Evolutionary conservation across 2,329 filamentous ascomycete species (phyloP), one percentile per base, ranked within the genome.

Genomic region (Arthrocladium fulminans): DNA sequence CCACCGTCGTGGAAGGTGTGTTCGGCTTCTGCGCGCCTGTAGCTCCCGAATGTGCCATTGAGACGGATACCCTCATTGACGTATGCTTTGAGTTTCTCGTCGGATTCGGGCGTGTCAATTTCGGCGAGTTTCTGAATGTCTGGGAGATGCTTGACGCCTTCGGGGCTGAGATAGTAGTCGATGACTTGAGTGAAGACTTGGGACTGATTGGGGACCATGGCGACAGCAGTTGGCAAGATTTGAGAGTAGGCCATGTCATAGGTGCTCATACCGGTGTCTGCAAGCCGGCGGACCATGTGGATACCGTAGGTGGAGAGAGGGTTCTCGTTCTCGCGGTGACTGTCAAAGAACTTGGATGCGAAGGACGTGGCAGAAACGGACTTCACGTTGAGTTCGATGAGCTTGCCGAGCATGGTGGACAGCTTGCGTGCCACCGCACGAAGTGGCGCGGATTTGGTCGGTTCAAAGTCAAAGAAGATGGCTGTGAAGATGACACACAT

Each of bases 111-210:
- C 0, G 74, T 69, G 3, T 79, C 71, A 32, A 74, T 61, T 27
- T 72, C 67, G 23, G 86, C 78, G 13, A 84, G 68, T 15, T 68
- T 67, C 55, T 82, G 74, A 47, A 89, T 73, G 37, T 80, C 76
- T 0, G 76, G 69, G 0, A 84, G 64, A 58, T 87, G 71, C 10
- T 68, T 56, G 47, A 70, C 65, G 56, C 79, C 76, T 25, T 75
- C 66, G 2, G 73, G 67, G 0, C 77, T 75, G 3, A 88, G 73
- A 60, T 84, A 88, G 66, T 78, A 88, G 61, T 88, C 84, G 15
- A 88, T 70, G 1, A 83, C 73, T 67, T 86, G 82, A 1, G 82
- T 79, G 60, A 88, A 87, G 58, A 84, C 71, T 59, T 85, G 78
- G 1, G 77, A 80, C 61, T 88, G 83, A 57, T 80, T 85, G 1